These are phyloP conservation scores for Hortaea werneckii DNA, from an alignment of 2,329 filamentous ascomycete genomes.

Conservation along the genomic window DNA sequence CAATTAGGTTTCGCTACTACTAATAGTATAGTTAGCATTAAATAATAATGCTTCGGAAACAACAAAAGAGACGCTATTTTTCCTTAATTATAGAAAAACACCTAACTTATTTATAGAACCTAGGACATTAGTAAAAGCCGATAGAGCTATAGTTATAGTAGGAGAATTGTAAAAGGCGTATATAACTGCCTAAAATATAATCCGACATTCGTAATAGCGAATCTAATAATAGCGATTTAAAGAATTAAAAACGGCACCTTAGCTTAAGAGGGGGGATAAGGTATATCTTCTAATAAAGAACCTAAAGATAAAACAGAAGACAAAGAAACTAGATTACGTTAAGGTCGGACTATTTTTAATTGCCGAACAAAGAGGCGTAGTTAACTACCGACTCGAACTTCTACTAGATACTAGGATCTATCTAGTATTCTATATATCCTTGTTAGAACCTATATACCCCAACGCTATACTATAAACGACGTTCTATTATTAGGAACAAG, in stretches of 20 bases:
- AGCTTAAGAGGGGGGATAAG: constrained; percentile 11
- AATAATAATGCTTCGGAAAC: constrained; percentile 9
- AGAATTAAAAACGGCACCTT: constrained; percentile 3
- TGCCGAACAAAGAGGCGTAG: background rate
- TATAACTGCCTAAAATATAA: background rate
- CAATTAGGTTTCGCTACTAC: constrained; percentile 9
- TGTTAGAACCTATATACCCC: background rate
- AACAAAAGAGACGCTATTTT: constrained; percentile 13
- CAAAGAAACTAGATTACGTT: constrained; percentile 9
- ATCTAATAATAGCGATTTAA: background rate
- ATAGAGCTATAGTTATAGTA: constrained; percentile 1
- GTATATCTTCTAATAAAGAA: constrained; percentile 10
- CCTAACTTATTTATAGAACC: constrained; percentile 1
- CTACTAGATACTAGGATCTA: background rate
- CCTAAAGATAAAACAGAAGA: constrained; percentile 5
- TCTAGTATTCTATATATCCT: constrained; percentile 1
- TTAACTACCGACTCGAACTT: constrained; percentile 1
- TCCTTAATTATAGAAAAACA: constrained; percentile 9
- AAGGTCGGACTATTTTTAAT: constrained; percentile 10
- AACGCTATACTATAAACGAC: background rate
- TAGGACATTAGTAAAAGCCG: background rate
- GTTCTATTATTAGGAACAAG: background rate
- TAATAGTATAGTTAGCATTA: constrained; percentile 16
- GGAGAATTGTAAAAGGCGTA: background rate
- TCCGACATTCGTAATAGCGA: background rate